A percentile compares a stretch with the other conserved stretches of the same genome.
These are phyloP conservation scores for Xylaria sp. DNA, from an alignment of 2,329 filamentous ascomycete species.

Conservation along the genomic window DNA sequence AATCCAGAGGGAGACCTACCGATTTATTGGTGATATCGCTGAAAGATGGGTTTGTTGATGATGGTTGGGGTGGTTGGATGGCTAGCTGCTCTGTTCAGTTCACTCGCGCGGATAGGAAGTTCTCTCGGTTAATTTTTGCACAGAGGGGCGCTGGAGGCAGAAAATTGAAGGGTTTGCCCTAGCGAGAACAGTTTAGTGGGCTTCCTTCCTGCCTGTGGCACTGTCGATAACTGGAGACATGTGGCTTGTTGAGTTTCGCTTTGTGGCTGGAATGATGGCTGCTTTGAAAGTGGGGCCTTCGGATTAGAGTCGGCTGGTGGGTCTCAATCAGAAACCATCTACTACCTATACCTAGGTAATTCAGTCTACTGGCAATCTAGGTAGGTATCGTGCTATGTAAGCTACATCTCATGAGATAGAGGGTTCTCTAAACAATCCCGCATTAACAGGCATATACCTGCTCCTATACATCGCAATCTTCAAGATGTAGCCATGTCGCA, in stretches of 20 bases:
- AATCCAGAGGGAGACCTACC: slow-evolving; percentile 46
- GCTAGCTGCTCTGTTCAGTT: slow-evolving; percentile 39
- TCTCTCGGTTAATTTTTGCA: slow-evolving; percentile 50
- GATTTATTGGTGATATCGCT: slow-evolving; percentile 51
- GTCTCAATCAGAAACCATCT: not conserved
- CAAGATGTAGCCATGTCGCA: slow-evolving; percentile 51
- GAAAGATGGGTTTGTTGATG: slow-evolving; percentile 47
- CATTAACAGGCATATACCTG: not conserved
- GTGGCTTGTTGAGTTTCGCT: not conserved
- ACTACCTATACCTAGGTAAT: too few relatives aligned
- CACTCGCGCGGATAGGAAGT: slow-evolving; percentile 45
- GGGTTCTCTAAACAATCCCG: not conserved
- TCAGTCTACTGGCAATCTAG: too few relatives aligned
- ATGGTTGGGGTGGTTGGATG: slow-evolving; percentile 43
- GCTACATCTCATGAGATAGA: too few relatives aligned
- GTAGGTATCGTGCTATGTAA: too few relatives aligned
- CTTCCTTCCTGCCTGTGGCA: slow-evolving; percentile 17
- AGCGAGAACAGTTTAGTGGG: slow-evolving; percentile 30
- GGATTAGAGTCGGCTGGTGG: not conserved
- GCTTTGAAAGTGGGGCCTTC: not conserved
- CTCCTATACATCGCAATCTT: not conserved
- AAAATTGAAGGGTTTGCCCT: slow-evolving; percentile 49
- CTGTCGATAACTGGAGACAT: slow-evolving; percentile 3
- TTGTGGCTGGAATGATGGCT: not conserved
- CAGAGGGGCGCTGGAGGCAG: slow-evolving; percentile 38